These are phyloP conservation scores for Sugiyamaella sp. DNA, from an alignment of 1,139 yeast genomes.

Conservation along the genomic window DNA sequence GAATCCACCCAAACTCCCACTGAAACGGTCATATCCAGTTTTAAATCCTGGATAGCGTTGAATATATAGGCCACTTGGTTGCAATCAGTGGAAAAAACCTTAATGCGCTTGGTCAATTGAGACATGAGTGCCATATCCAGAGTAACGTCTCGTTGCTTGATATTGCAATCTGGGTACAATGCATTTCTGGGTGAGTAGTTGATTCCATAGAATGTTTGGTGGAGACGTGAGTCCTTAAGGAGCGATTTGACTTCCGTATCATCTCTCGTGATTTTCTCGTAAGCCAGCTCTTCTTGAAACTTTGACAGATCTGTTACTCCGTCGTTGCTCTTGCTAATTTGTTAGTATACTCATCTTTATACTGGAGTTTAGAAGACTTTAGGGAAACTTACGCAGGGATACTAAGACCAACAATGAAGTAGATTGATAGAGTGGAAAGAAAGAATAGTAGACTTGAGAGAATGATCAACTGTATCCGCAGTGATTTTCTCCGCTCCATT, in stretches of 20 bases:
- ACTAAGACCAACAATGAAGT: slow-evolving; percentile 9
- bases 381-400: slow-evolving; percentile 15
- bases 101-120: slow-evolving; percentile 57
- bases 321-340: neutral
- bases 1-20: slow-evolving; percentile 68
- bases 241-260: slow-evolving; percentile 31
- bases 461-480: slow-evolving; percentile 10
- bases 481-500: slow-evolving; percentile 11
- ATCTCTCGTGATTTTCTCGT: slow-evolving; percentile 12
- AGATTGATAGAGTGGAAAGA: slow-evolving; percentile 2
- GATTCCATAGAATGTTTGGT: slow-evolving; percentile 56
- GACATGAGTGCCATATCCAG: slow-evolving; percentile 61
- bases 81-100: slow-evolving; percentile 68
- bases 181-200: slow-evolving; percentile 61
- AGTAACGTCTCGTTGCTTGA: slow-evolving; percentile 51
- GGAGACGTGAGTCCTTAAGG: slow-evolving; percentile 41
- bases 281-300: neutral
- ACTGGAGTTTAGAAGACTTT: neutral
- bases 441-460: slow-evolving; percentile 5
- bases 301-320: neutral
- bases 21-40: slow-evolving; percentile 58
- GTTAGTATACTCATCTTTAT: neutral
- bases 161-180: slow-evolving; percentile 50
- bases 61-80: slow-evolving; percentile 57
- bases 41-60: slow-evolving; percentile 54